Conservation (phyloP, 2,329 filamentous ascomycete genomes). For the Aspergillus brunneoviolaceus region DNA sequence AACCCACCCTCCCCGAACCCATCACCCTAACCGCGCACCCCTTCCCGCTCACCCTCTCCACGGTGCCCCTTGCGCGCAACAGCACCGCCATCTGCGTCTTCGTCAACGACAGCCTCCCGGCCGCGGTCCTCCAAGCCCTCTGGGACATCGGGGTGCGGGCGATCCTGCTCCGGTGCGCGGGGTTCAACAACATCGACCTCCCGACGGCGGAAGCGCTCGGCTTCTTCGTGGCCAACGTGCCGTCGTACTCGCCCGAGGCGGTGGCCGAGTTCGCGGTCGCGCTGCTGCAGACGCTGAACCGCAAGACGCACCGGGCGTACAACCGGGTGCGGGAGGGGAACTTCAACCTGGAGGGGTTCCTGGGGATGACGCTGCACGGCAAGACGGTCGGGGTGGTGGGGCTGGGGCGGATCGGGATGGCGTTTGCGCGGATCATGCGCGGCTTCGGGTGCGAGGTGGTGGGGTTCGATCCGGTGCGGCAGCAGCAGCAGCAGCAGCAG, state of each 20-base stretch:
- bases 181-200: slow-evolving; percentile 68
- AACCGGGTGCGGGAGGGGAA: slow-evolving; percentile 68
- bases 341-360: slow-evolving; percentile 61
- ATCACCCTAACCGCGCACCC: slow-evolving; percentile 59
- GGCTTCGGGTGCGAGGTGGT: slow-evolving; percentile 66
- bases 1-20: slow-evolving; percentile 20
- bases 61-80: slow-evolving; percentile 54
- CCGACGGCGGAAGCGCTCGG: slow-evolving; percentile 53
- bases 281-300: slow-evolving; percentile 65
- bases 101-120: slow-evolving; percentile 62
- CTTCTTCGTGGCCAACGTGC: slow-evolving; percentile 65
- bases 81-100: slow-evolving; percentile 65
- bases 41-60: slow-evolving; percentile 57
- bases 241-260: slow-evolving; percentile 67
- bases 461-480: slow-evolving; percentile 59
- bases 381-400: slow-evolving; percentile 68
- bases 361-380: slow-evolving; percentile 60
- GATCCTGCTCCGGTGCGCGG: slow-evolving; percentile 66
- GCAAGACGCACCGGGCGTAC: slow-evolving; percentile 66
- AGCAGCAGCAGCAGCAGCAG: slow-evolving; percentile 35
- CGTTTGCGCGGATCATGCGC: slow-evolving; percentile 60
- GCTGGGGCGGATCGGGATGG: slow-evolving; percentile 64
- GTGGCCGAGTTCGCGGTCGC: slow-evolving; percentile 70
- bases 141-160: slow-evolving; percentile 53
- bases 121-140: slow-evolving; percentile 53